Conservation (phyloP, 768 basidiomycete genomes). For the Tricholoma saponaceum region DNA sequence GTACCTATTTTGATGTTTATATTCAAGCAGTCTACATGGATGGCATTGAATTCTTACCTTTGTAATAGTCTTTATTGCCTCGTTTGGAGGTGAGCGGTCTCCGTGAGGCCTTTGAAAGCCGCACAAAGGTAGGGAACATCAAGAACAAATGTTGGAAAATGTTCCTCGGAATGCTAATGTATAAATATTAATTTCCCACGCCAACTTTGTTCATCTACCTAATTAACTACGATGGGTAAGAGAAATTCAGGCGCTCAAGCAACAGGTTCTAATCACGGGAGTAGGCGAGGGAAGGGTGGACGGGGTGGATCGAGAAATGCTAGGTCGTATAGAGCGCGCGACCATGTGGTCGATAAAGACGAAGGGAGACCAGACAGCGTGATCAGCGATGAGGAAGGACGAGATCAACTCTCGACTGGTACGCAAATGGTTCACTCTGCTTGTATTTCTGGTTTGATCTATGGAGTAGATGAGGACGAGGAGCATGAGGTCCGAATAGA, state of each 20-base stretch:
- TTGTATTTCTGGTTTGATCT: not conserved
- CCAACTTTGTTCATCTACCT: not conserved
- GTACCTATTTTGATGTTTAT: conserved; percentile 50
- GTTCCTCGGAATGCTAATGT: too few relatives aligned
- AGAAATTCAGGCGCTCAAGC: conserved; percentile 30
- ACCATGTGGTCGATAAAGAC: conserved; percentile 8
- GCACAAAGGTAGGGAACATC: conserved; percentile 69
- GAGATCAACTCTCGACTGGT: conserved; percentile 26
- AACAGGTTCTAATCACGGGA: conserved; percentile 30
- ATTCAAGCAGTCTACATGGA: not conserved
- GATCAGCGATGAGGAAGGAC: conserved; percentile 34
- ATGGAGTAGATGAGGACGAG: conserved; percentile 14
- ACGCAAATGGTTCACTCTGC: not conserved
- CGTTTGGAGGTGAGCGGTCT: conserved; percentile 79
- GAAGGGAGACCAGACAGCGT: conserved; percentile 51
- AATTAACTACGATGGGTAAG: conserved; percentile 29
- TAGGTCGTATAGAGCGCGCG: conserved; percentile 11
- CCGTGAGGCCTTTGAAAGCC: conserved; percentile 81
- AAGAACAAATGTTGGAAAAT: conserved; percentile 1
- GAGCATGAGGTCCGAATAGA: conserved; percentile 32
- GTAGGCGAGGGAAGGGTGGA: conserved; percentile 30
- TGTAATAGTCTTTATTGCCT: conserved; percentile 96
- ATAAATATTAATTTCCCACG: not conserved
- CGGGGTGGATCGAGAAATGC: conserved; percentile 18
- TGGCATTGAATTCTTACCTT: conserved; percentile 52